These are phyloP conservation scores for Aspergillus brunneoviolaceus DNA, from an alignment of 2,329 filamentous ascomycete genomes.

Conservation along the genomic window DNA sequence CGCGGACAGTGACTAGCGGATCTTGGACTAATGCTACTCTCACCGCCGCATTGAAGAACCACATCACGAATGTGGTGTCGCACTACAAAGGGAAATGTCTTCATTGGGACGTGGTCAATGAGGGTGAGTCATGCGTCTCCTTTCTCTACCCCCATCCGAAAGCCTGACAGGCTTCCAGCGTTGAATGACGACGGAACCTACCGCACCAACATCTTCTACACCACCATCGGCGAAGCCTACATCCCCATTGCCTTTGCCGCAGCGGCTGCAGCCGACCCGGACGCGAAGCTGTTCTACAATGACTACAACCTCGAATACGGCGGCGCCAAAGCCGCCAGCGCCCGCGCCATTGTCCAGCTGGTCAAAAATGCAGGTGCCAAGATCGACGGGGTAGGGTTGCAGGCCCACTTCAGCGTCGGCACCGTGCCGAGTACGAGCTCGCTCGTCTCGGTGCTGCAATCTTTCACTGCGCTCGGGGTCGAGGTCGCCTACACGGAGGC, in stretches of 20 bases:
- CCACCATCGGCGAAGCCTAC: slow-evolving; percentile 46
- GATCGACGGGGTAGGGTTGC: slow-evolving; percentile 52
- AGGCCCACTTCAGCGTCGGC: slow-evolving; percentile 43
- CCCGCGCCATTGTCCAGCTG: slow-evolving; percentile 39
- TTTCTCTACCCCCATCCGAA: not conserved
- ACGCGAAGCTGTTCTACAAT: slow-evolving; percentile 35
- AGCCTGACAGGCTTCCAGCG: slow-evolving; percentile 19
- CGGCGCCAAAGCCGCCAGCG: slow-evolving; percentile 37
- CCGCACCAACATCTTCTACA: slow-evolving; percentile 42
- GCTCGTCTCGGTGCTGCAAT: slow-evolving; percentile 40
- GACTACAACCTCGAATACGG: slow-evolving; percentile 43
- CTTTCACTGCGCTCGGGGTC: slow-evolving; percentile 42
- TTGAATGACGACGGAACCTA: slow-evolving; percentile 49
- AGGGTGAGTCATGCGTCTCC: slow-evolving; percentile 22
- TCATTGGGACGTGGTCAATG: slow-evolving; percentile 44
- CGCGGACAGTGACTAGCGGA: slow-evolving; percentile 39
- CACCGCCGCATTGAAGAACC: slow-evolving; percentile 52
- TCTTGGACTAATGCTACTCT: slow-evolving; percentile 62
- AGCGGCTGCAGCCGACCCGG: slow-evolving; percentile 59
- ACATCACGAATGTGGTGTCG: slow-evolving; percentile 38
- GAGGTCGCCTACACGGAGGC: slow-evolving; percentile 46
- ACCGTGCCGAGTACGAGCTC: slow-evolving; percentile 41
- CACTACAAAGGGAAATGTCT: slow-evolving; percentile 40
- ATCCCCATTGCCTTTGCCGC: slow-evolving; percentile 49
- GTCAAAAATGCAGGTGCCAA: slow-evolving; percentile 39